A percentile compares a stretch with the other conserved stretches of the same genome.
Conservation (phyloP, 805 yeast species). For the Lipomyces japonicus region DNA sequence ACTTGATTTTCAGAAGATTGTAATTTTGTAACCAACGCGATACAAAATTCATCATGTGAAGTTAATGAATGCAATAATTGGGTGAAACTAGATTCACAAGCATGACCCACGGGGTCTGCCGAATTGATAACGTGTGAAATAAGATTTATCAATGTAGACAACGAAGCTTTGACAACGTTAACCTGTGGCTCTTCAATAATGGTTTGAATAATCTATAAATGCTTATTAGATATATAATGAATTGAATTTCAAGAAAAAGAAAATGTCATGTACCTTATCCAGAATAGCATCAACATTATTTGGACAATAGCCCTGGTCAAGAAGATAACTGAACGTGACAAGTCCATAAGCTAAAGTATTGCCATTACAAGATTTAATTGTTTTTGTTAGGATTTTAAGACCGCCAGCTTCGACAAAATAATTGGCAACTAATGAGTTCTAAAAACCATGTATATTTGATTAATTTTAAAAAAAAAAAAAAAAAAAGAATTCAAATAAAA, state of each 20-base stretch:
- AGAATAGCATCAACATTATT: neutral
- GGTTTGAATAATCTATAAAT: neutral
- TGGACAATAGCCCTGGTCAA: conserved; percentile 6
- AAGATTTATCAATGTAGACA: conserved; percentile 2
- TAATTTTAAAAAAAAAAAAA: neutral
- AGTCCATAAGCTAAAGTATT: conserved; percentile 9
- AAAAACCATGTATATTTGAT: neutral
- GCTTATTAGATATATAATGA: no score
- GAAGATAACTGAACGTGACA: conserved; percentile 2
- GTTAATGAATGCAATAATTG: neutral
- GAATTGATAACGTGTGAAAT: neutral
- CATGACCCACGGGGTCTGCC: neutral
- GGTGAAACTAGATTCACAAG: neutral
- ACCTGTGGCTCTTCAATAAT: conserved; percentile 7
- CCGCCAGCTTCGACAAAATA: conserved; percentile 9
- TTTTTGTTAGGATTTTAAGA: neutral
- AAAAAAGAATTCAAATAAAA: neutral
- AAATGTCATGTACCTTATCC: neutral
- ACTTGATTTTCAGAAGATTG: conserved; percentile 2
- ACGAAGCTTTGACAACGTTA: conserved; percentile 10
- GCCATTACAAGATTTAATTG: neutral
- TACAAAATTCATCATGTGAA: conserved; percentile 1
- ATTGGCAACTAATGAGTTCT: conserved; percentile 5
- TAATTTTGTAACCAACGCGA: conserved; percentile 2
- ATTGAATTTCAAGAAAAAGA: no score